A percentile compares a stretch with the other conserved stretches of the same genome.
These are phyloP conservation scores for Gaeumannomyces sp. DNA, from an alignment of 2,329 filamentous ascomycete species.

Conservation along the genomic window DNA sequence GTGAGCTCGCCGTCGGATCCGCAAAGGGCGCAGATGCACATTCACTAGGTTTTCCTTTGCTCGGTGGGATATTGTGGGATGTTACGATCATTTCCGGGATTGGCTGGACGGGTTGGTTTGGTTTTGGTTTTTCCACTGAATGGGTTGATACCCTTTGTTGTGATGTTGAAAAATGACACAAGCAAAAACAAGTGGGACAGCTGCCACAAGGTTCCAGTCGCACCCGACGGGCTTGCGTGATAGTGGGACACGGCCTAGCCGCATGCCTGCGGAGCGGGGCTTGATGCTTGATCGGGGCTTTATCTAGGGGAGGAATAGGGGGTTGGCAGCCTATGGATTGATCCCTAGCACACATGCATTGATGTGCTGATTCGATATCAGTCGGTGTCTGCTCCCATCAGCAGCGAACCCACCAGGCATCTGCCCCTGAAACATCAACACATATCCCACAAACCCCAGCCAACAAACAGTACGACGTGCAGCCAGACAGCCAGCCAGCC, in stretches of 20 bases:
- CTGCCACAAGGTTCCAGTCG: too few relatives aligned
- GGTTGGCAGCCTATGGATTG: background rate
- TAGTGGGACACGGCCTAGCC: too few relatives aligned
- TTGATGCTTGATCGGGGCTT: background rate
- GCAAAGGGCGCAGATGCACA: background rate
- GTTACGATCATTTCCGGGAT: too few relatives aligned
- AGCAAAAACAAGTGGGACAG: too few relatives aligned
- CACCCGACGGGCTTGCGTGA: too few relatives aligned
- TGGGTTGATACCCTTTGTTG: too few relatives aligned
- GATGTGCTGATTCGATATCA: too few relatives aligned
- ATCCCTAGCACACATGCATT: background rate
- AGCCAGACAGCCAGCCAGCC: background rate
- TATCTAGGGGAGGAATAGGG: background rate
- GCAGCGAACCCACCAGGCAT: background rate
- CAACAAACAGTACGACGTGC: too few relatives aligned
- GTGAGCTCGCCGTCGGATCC: background rate
- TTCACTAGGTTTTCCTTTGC: background rate
- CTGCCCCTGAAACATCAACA: background rate
- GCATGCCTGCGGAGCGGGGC: background rate
- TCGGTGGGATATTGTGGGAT: too few relatives aligned
- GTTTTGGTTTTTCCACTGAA: background rate
- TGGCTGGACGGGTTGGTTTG: background rate
- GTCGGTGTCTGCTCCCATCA: background rate
- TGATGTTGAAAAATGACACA: too few relatives aligned
- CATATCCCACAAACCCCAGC: background rate